Conservation (phyloP, 2,329 filamentous ascomycete species). For the Trichoderma cornu-damae region DNA sequence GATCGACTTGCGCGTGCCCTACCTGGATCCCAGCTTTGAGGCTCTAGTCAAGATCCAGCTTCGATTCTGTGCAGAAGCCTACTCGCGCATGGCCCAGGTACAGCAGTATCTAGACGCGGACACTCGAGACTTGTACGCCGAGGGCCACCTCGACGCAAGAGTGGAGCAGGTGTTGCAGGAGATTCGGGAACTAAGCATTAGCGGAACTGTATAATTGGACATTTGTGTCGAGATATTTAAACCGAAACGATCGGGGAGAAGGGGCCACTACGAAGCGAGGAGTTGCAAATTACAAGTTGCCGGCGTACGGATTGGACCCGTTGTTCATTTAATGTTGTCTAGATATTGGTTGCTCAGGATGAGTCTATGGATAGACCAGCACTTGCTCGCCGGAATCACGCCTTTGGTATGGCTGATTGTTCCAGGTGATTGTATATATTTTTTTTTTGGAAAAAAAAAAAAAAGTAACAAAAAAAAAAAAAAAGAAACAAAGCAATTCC, state of each 20-base stretch:
- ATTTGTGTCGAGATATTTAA: background rate
- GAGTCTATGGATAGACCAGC: slow-evolving; percentile 27
- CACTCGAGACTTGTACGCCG: slow-evolving; percentile 91
- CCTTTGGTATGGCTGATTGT: background rate
- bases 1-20: slow-evolving; percentile 93
- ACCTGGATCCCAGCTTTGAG: slow-evolving; percentile 94
- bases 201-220: slow-evolving; percentile 53
- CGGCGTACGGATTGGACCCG: slow-evolving; percentile 28
- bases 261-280: slow-evolving; percentile 3
- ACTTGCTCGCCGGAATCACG: background rate
- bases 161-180: slow-evolving; percentile 96
- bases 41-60: slow-evolving; percentile 98
- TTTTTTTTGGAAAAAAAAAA: no score
- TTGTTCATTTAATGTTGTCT: slow-evolving; percentile 25
- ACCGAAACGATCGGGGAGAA: background rate
- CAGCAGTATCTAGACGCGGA: slow-evolving; percentile 97
- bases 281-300: slow-evolving; percentile 19
- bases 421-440: background rate
- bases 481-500: no score
- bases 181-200: slow-evolving; percentile 94
- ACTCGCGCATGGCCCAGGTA: slow-evolving; percentile 96
- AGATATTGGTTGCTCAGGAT: slow-evolving; percentile 25
- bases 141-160: slow-evolving; percentile 81
- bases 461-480: no score
- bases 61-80: slow-evolving; percentile 95